These are phyloP conservation scores for Gautieria morchelliformis DNA, from an alignment of 768 basidiomycete species.

Conservation along the genomic window DNA sequence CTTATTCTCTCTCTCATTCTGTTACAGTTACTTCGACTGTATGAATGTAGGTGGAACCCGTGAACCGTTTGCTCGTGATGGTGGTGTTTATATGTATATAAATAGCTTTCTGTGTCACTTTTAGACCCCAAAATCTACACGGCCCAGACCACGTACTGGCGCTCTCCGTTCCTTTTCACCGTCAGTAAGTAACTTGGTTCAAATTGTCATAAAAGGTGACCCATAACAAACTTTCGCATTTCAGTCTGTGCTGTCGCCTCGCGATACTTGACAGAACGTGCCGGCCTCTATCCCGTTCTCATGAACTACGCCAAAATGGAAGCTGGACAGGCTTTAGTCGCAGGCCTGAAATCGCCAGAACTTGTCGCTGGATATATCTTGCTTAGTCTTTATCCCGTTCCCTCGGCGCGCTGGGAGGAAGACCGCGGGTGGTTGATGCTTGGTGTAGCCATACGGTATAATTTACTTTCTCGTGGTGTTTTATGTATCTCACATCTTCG, in stretches of 20 bases:
- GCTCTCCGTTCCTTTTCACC: slow-evolving; percentile 88
- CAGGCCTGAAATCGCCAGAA: slow-evolving; percentile 51
- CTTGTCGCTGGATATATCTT: slow-evolving; percentile 40
- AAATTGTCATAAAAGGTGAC: neutral
- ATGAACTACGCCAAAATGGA: slow-evolving; percentile 73
- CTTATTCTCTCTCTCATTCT: neutral
- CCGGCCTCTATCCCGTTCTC: slow-evolving; percentile 55
- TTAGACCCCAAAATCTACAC: slow-evolving; percentile 81
- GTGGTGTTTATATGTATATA: neutral
- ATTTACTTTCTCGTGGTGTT: neutral
- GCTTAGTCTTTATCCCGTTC: slow-evolving; percentile 65
- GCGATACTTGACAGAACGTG: slow-evolving; percentile 63
- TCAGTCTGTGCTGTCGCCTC: slow-evolving; percentile 84
- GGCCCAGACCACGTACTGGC: slow-evolving; percentile 66
- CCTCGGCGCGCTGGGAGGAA: slow-evolving; percentile 76
- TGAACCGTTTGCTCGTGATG: neutral
- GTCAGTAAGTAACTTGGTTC: slow-evolving; percentile 49
- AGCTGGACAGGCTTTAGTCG: slow-evolving; percentile 67
- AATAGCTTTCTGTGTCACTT: slow-evolving; percentile 59
- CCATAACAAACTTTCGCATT: slow-evolving; percentile 5
- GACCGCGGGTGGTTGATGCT: slow-evolving; percentile 86
- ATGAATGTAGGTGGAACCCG: slow-evolving; percentile 36
- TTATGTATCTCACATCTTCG: neutral
- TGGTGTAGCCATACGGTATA: slow-evolving; percentile 76
- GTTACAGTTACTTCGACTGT: slow-evolving; percentile 56